Evolutionary conservation across 116 monocot species (phyloP), one percentile per base, ranked within the genome.

Genomic region (Trichopus zeylanicus): DNA sequence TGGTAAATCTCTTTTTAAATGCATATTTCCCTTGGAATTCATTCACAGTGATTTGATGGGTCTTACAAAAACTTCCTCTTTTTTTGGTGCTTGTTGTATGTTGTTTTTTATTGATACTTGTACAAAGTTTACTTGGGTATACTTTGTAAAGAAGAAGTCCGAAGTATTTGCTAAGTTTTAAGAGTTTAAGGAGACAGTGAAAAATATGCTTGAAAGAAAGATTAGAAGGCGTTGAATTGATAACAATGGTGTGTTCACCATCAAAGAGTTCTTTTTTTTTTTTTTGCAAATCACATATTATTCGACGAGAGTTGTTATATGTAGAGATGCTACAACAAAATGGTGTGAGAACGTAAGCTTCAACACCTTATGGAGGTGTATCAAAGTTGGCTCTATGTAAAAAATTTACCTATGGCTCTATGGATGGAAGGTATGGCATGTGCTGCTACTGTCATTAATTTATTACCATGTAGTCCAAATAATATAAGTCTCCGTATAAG

Each of bases 341-440:
- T 51, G 24, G 51, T 3, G 26, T 46, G 1, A 24, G 28, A 60
- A 18, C 23, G 60, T 0, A 60, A 39, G 42, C 22, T 39, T 25
- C 18, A 15, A 16, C 12, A 20, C 26, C 60, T 42, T 3, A 3
- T 28, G 2, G 15, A 13, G 16, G 24, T 16, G 5, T 21, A 15
- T 13, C 26, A 26, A 0, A 46, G 15, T 16, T 25, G 60, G 69
- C 8, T 69, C 1, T 51, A 15, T n/a, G 51, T 37, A 32, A 12
- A 1, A 12, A 25, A 53, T 20, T 30, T 61, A 13, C 5, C 33
- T 19, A 23, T 15, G 21, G 34, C 9, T 2, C 53, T 69, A 1
- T 69, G 22, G 61, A 60, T 16, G 16, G 27, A 60, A 39, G 26
- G 21, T 32, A 22, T 61, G 27, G 16, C 26, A 32, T 60, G 38